Conservation (phyloP, 495 filamentous ascomycete species). For the Daldinia concentrica region DNA sequence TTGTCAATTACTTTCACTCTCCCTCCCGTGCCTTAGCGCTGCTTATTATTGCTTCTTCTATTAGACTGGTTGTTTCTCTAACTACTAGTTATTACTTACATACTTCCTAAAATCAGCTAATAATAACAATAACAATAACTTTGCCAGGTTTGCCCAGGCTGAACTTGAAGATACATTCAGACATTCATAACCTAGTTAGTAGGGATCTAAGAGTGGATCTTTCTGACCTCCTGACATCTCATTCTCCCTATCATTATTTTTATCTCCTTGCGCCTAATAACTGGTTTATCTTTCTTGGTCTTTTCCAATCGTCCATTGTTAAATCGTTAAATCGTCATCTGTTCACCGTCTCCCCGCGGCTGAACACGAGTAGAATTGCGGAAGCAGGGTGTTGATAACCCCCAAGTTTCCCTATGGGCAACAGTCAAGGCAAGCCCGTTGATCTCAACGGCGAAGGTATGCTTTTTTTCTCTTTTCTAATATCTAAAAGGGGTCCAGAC, state of each 20-base stretch:
- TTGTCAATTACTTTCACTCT: background rate
- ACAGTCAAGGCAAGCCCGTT: conserved; percentile 91
- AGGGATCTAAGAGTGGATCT: conserved; percentile 37
- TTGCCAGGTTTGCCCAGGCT: background rate
- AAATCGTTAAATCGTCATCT: conserved; percentile 18
- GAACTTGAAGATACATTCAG: background rate
- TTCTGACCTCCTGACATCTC: conserved; percentile 42
- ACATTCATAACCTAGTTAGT: conserved; percentile 12
- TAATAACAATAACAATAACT: conserved; percentile 6
- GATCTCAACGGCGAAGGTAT: conserved; percentile 91
- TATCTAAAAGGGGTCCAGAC: background rate
- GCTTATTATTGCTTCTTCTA: background rate
- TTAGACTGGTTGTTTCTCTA: conserved; percentile 5
- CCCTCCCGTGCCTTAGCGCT: background rate
- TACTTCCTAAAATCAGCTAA: background rate
- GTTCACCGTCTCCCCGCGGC: conserved; percentile 24
- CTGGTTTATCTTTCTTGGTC: conserved; percentile 14
- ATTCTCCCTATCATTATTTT: conserved; percentile 41
- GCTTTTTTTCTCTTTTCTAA: conserved; percentile 47
- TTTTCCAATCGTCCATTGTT: conserved; percentile 21
- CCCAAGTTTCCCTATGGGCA: conserved; percentile 75
- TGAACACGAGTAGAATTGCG: conserved; percentile 18
- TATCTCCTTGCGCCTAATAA: conserved; percentile 40
- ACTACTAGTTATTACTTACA: background rate
- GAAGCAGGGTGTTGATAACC: conserved; percentile 11